Evolutionary conservation across 2,329 filamentous ascomycete genomes (phyloP).

Genomic region (Trichophyton equinum): DNA sequence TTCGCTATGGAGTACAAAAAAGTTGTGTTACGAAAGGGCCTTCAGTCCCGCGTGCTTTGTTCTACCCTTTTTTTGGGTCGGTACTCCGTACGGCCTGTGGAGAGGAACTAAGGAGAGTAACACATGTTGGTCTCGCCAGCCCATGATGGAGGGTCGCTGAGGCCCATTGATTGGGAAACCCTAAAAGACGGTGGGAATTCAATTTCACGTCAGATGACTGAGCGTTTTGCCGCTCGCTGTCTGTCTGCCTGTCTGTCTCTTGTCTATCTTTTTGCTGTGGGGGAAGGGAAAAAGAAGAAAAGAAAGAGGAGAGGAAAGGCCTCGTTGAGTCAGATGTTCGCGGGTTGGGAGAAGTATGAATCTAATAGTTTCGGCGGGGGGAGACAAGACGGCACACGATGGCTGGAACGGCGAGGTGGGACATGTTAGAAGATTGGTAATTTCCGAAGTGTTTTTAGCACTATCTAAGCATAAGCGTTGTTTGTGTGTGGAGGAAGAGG

Average conservation of each 20-base stretch:
- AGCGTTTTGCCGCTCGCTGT: background rate
- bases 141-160: background rate
- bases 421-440: background rate
- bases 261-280: background rate
- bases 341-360: background rate
- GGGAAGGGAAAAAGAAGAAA: background rate
- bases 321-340: background rate
- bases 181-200: background rate
- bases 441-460: background rate
- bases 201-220: slow-evolving; percentile 1
- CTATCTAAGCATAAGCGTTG: background rate
- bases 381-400: background rate
- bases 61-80: background rate
- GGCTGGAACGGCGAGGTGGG: background rate
- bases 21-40: background rate
- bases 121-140: background rate
- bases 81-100: background rate
- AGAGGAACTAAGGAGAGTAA: background rate
- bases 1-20: background rate
- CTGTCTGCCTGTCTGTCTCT: no score
- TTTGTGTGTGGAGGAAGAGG: background rate
- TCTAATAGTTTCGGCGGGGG: background rate
- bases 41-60: background rate
- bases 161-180: background rate
- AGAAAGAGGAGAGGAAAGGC: background rate